Percentiles rank a stretch among this genome's conserved stretches.
Evolutionary conservation across 768 basidiomycete genomes (phyloP).

Genomic region (Lactifluus volemus): DNA sequence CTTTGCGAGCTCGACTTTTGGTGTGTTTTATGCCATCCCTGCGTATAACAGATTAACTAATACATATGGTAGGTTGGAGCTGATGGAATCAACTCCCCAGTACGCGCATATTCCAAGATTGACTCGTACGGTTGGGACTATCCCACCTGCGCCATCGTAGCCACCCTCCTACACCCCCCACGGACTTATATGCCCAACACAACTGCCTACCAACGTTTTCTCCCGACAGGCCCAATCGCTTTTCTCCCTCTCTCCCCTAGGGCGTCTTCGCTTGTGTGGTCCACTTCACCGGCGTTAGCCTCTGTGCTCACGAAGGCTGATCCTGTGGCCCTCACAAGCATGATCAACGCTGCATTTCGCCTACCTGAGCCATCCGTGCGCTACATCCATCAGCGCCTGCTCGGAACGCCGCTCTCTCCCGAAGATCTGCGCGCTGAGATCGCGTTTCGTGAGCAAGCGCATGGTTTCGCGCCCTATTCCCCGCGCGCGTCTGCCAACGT

Average conservation of each 20-base stretch:
- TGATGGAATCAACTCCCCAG: conserved; percentile 92
- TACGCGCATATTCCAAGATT: conserved; percentile 78
- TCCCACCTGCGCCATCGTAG: conserved; percentile 82
- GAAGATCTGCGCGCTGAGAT: conserved; percentile 54
- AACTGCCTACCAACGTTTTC: conserved; percentile 88
- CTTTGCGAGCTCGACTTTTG: conserved; percentile 63
- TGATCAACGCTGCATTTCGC: conserved; percentile 91
- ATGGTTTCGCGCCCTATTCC: conserved; percentile 55
- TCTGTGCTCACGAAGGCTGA: conserved; percentile 59
- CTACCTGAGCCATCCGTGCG: conserved; percentile 65
- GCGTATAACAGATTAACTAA: background rate
- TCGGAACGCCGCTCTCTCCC: conserved; percentile 45
- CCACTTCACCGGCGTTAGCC: conserved; percentile 70
- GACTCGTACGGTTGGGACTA: conserved; percentile 89
- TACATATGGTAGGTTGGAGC: conserved; percentile 67
- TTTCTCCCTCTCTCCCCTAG: conserved; percentile 83
- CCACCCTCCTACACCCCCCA: conserved; percentile 70
- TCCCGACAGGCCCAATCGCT: conserved; percentile 91
- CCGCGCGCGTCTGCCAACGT: conserved; percentile 47
- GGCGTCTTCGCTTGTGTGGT: conserved; percentile 89
- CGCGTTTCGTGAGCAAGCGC: conserved; percentile 62
- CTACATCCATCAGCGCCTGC: conserved; percentile 53
- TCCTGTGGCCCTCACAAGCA: conserved; percentile 49
- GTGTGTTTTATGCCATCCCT: conserved; percentile 34
- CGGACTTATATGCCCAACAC: conserved; percentile 54